phyloP scores from a whole-genome alignment of 495 filamentous ascomycete species.

The Aspergillus egyptiacus region DNA sequence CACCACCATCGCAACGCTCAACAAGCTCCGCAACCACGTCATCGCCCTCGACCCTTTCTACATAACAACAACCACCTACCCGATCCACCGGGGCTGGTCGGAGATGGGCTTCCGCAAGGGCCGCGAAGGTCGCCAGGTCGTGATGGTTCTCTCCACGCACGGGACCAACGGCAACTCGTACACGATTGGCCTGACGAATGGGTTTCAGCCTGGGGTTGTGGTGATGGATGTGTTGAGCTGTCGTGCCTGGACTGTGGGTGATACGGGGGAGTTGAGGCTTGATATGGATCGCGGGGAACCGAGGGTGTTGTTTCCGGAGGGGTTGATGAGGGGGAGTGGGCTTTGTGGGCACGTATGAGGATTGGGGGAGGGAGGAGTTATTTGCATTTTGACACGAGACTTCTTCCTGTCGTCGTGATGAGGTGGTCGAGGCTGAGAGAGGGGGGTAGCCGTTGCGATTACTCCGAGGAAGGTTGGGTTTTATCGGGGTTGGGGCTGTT shows the following conservation, averaged over 20 bases:
- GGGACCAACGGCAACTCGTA: constrained; percentile 41
- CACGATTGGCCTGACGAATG: constrained; percentile 38
- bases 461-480: not conserved
- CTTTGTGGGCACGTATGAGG: constrained; percentile 31
- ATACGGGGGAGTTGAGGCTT: constrained; percentile 40
- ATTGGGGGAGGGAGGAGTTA: constrained; percentile 11
- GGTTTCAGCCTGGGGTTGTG: constrained; percentile 27
- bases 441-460: no score
- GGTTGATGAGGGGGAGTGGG: constrained; percentile 30
- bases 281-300: constrained; percentile 46
- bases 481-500: no score
- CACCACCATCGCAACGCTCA: constrained; percentile 49
- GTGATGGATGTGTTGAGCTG: constrained; percentile 50
- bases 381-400: constrained; percentile 10
- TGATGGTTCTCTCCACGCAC: constrained; percentile 55
- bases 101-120: constrained; percentile 63
- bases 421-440: not conserved
- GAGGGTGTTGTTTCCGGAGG: constrained; percentile 37
- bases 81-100: constrained; percentile 48
- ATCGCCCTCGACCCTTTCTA: constrained; percentile 43
- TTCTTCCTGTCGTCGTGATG: not conserved
- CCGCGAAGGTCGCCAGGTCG: constrained; percentile 43
- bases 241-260: constrained; percentile 34
- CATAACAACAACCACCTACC: constrained; percentile 41
- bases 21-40: constrained; percentile 54